Evolutionary conservation across 495 filamentous ascomycete genomes (phyloP).

Genomic region (Penicillium coprophilum): DNA sequence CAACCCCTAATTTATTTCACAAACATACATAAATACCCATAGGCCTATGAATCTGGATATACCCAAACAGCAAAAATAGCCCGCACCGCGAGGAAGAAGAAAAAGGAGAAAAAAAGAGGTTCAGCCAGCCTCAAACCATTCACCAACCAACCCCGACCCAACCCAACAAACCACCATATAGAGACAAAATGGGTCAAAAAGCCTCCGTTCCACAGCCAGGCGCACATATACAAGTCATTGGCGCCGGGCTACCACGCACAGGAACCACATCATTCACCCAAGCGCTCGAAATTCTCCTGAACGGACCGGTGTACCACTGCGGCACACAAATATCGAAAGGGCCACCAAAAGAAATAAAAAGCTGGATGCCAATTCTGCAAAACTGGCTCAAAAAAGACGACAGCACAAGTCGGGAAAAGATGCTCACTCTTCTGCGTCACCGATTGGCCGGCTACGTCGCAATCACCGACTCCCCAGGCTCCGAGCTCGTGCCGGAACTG

Average conservation of each 20-base stretch:
- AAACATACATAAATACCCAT: not conserved
- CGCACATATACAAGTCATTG: constrained; percentile 43
- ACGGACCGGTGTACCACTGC: constrained; percentile 26
- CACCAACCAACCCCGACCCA: not conserved
- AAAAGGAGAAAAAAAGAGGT: not conserved
- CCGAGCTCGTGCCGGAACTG: constrained; percentile 16
- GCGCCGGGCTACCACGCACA: constrained; percentile 49
- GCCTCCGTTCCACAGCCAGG: constrained; percentile 19
- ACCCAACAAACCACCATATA: not conserved
- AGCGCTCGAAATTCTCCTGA: constrained; percentile 43
- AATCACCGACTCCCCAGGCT: constrained; percentile 18
- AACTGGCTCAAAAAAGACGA: constrained; percentile 11
- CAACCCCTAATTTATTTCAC: not conserved
- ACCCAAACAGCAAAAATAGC: not conserved
- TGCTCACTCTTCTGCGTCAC: constrained; percentile 10
- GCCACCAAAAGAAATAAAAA: constrained; percentile 14
- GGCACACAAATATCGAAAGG: constrained; percentile 22
- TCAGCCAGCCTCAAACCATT: constrained; percentile 2
- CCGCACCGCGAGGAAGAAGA: not conserved
- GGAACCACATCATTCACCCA: constrained; percentile 49
- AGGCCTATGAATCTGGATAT: not conserved
- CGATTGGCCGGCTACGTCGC: constrained; percentile 16
- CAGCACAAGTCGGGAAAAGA: not conserved
- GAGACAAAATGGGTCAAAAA: constrained; percentile 22
- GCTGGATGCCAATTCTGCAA: constrained; percentile 14